Evolutionary conservation across 176 grass and related monocot genomes (phyloP).

Genomic region (Eragrostis nindensis): DNA sequence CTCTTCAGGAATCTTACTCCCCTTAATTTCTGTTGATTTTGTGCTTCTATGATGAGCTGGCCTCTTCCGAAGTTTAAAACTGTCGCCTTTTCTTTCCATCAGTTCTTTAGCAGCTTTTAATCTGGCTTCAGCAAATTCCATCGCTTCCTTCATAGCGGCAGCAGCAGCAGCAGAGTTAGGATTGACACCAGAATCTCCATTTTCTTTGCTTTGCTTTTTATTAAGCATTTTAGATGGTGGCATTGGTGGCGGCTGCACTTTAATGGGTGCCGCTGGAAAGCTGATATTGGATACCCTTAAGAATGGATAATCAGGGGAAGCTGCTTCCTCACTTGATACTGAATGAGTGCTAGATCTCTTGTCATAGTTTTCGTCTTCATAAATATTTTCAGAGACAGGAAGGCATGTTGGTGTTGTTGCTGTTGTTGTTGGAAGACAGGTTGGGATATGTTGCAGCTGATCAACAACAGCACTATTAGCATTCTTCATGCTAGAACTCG

Average conservation of each 20-base stretch:
- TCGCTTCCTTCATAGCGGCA: constrained; percentile 86
- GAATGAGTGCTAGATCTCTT: constrained; percentile 60
- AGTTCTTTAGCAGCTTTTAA: constrained; percentile 94
- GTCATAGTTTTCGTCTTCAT: constrained; percentile 43
- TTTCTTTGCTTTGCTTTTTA: constrained; percentile 41
- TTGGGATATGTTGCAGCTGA: constrained; percentile 32
- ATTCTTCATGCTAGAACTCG: constrained; percentile 31
- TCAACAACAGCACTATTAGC: constrained; percentile 32
- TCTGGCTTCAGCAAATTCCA: constrained; percentile 92
- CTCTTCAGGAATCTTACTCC: constrained; percentile 43
- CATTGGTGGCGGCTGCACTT: constrained; percentile 62
- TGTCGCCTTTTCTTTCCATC: constrained; percentile 76
- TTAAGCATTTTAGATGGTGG: constrained; percentile 56
- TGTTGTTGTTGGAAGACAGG: constrained; percentile 3
- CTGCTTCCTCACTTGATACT: constrained; percentile 57
- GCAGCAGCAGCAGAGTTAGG: constrained; percentile 67
- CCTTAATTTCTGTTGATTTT: constrained; percentile 50
- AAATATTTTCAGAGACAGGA: constrained; percentile 44
- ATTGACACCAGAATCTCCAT: constrained; percentile 59
- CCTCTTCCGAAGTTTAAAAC: constrained; percentile 64
- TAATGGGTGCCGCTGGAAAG: constrained; percentile 55
- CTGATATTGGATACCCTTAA: constrained; percentile 56
- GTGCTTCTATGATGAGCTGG: constrained; percentile 42
- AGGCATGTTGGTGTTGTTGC: constrained; percentile 4
- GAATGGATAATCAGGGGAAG: constrained; percentile 58